Evolutionary conservation across 352 stramenopile genomes (phyloP).

Genomic region (Globisporangium ultimum): DNA sequence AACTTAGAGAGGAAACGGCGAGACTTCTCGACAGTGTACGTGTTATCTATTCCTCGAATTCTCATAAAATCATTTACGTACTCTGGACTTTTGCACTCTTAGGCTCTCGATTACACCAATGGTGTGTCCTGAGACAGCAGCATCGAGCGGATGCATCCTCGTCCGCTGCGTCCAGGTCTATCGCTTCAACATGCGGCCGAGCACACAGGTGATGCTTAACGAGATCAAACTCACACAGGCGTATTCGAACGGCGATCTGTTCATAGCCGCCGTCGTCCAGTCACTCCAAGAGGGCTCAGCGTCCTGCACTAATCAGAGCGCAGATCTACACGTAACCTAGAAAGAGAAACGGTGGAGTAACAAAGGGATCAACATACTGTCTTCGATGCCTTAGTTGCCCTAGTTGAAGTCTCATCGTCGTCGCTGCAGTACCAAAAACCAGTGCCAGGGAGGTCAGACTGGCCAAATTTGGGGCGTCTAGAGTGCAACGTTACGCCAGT

Average conservation of each 20-base stretch:
- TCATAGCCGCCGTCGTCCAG: slow-evolving; percentile 50
- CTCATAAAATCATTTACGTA: slow-evolving; percentile 16
- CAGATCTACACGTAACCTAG: too few species aligned
- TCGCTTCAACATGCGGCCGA: slow-evolving; percentile 42
- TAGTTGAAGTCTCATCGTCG: too few species aligned
- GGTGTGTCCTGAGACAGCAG: slow-evolving; percentile 17
- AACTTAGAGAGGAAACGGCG: background rate
- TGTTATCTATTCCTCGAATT: background rate
- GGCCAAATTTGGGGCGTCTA: too few species aligned
- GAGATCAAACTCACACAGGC: slow-evolving; percentile 39
- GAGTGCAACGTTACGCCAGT: too few species aligned
- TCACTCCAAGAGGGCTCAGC: slow-evolving; percentile 18
- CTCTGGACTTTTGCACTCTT: background rate
- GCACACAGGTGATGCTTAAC: slow-evolving; percentile 30
- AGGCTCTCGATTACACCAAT: slow-evolving; percentile 23
- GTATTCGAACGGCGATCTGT: slow-evolving; percentile 53
- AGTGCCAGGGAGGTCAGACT: too few species aligned
- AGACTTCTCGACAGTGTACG: background rate
- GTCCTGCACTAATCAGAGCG: background rate
- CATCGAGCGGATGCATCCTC: slow-evolving; percentile 31
- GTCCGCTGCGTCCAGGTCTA: slow-evolving; percentile 43
- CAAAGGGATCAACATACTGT: too few species aligned
- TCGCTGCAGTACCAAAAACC: too few species aligned
- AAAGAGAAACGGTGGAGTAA: too few species aligned
- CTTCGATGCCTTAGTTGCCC: too few species aligned